A percentile compares a stretch with the other conserved stretches of the same genome.
Evolutionary conservation across 352 stramenopile genomes (phyloP).

Genomic region (Globisporangium paroecandrum): DNA sequence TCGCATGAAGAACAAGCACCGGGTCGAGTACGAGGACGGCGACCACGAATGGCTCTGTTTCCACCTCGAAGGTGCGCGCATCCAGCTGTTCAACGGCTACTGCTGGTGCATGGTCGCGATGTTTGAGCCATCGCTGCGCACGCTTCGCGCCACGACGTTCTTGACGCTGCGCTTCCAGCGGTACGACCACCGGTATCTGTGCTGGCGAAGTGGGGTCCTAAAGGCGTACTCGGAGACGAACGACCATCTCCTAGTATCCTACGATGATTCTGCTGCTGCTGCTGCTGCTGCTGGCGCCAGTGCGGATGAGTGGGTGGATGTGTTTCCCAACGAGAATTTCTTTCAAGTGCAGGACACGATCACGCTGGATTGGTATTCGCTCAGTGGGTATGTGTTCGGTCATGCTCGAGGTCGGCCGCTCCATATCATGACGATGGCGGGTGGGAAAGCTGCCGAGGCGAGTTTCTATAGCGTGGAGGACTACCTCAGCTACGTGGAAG

Average conservation of each 20-base stretch:
- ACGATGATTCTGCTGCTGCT: conserved; percentile 29
- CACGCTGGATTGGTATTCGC: conserved; percentile 56
- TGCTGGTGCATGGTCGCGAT: conserved; percentile 75
- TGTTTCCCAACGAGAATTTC: conserved; percentile 55
- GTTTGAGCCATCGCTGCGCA: conserved; percentile 47
- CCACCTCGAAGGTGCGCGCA: conserved; percentile 29
- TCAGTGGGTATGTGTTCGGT: conserved; percentile 74
- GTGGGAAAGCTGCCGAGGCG: conserved; percentile 20
- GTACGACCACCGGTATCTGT: conserved; percentile 46
- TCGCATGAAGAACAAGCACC: conserved; percentile 59
- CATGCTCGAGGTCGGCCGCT: conserved; percentile 37
- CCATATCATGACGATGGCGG: conserved; percentile 22
- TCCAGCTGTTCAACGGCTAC: conserved; percentile 66
- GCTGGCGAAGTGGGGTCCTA: conserved; percentile 48
- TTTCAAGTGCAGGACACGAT: conserved; percentile 62
- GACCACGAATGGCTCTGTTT: conserved; percentile 75
- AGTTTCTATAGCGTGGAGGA: conserved; percentile 60
- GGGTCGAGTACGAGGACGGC: conserved; percentile 70
- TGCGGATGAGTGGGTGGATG: conserved; percentile 51
- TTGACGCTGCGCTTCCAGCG: conserved; percentile 43
- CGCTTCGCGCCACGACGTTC: conserved; percentile 53
- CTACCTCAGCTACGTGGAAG: conserved; percentile 63
- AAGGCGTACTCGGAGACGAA: conserved; percentile 49
- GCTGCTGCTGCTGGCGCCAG: not conserved
- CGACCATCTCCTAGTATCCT: conserved; percentile 54